Conservation (phyloP, 2,329 filamentous ascomycete genomes). For the Botryotinia globosa region DNA sequence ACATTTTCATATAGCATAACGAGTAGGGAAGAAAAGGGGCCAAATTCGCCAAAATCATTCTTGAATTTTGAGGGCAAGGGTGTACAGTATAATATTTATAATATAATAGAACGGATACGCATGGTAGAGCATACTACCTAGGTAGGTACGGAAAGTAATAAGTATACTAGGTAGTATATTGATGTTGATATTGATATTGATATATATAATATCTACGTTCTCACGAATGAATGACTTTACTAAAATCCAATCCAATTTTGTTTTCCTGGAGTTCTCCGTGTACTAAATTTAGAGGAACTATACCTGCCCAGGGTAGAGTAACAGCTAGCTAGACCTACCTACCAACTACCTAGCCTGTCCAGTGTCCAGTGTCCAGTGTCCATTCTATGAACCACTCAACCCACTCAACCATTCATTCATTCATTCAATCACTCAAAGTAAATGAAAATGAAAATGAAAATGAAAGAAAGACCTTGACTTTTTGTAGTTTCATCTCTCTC, state of each 20-base stretch:
- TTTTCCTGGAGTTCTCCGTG: not conserved
- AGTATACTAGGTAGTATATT: too few species aligned
- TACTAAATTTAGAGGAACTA: constrained; percentile 18
- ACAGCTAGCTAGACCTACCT: not conserved
- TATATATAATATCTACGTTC: too few species aligned
- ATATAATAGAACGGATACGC: not conserved
- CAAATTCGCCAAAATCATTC: not conserved
- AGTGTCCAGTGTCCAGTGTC: not conserved
- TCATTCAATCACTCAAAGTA: not conserved
- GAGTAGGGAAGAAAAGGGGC: not conserved
- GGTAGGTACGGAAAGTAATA: too few species aligned
- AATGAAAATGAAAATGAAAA: too few species aligned
- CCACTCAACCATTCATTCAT: not conserved
- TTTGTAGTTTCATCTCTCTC: constrained; percentile 8
- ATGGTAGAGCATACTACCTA: too few species aligned
- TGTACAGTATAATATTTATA: too few species aligned
- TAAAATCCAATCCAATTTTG: not conserved
- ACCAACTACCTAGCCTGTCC: not conserved
- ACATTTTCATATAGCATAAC: not conserved
- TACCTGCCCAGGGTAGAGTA: not conserved
- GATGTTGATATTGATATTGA: too few species aligned
- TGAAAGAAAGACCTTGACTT: constrained; percentile 7
- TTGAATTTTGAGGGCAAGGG: not conserved
- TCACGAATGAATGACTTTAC: not conserved
- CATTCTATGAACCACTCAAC: constrained; percentile 2